Base-by-base conservation (phyloP, 2,329 filamentous ascomycete species). In the Periconia macrospinosa region DNA sequence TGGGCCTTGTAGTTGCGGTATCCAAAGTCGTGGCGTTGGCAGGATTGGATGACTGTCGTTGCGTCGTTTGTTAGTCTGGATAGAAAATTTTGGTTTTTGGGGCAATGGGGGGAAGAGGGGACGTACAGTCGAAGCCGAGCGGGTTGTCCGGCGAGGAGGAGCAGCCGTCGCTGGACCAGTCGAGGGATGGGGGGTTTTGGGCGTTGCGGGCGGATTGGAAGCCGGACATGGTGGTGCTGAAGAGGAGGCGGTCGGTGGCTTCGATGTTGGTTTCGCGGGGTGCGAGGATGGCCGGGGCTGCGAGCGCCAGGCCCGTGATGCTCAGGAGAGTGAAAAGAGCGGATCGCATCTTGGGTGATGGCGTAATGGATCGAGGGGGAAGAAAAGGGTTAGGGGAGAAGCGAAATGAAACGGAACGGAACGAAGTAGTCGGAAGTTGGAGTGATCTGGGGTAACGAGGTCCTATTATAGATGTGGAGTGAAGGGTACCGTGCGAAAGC, bases 1-100 rank as follows among this genome's bases (percentile, higher is more conserved):
- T 84, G 81, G 1, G 49, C 52, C 48, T 80, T 79, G 65, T 77
- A 84, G 69, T 85, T 85, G 17, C 75, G 70, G 55, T 69, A 68
- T 5, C 81, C 81, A 64, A 85, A 85, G 61, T 85, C 83, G 55
- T 85, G 82, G 7, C 83, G 79, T 54, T 80, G 67, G 71, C 65
- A 68, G 1, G 57, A 56, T 19, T 55, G 30, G 19, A 61, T 42
- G 56, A 75, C 60, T 63, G 47, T 27, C 8, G 2, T 11, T 18
- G 40, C 14, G 37, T 23, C 17, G 50, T 41, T 7, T 18, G 15
- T 7, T 27, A 45, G 18, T 45, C 27, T n/a, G n/a, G n/a, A n/a
- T n/a, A n/a, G n/a, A n/a, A n/a, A n/a, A n/a, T 15, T 46, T 18
- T 46, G 45, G n/a, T 47, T 27, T 11, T 17, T 33, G n/a, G 15